phyloP scores from a whole-genome alignment of 495 filamentous ascomycete species.

The Peziza echinospora region DNA sequence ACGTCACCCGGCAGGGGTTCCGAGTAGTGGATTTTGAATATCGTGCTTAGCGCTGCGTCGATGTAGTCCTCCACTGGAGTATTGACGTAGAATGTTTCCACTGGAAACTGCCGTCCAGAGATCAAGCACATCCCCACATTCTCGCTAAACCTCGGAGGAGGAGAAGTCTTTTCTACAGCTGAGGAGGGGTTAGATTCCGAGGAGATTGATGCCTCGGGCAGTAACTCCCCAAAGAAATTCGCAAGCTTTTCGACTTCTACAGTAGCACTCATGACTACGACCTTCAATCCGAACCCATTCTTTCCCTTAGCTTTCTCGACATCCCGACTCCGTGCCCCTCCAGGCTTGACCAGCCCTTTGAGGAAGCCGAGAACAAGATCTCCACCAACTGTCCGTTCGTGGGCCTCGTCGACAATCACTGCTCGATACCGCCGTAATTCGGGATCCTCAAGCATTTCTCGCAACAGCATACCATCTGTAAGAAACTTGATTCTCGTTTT shows the following conservation, averaged over 20 bases:
- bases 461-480: conserved; percentile 90
- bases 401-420: conserved; percentile 86
- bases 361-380: conserved; percentile 79
- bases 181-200: background rate
- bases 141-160: conserved; percentile 16
- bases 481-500: conserved; percentile 71
- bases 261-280: conserved; percentile 93
- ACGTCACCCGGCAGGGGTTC: conserved; percentile 87
- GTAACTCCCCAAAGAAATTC: conserved; percentile 41
- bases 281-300: conserved; percentile 35
- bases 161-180: conserved; percentile 8
- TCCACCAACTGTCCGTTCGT: conserved; percentile 91
- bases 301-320: conserved; percentile 34
- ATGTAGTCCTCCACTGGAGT: conserved; percentile 66
- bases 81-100: conserved; percentile 54
- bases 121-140: conserved; percentile 37
- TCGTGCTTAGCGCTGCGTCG: conserved; percentile 53
- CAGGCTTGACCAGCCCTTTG: conserved; percentile 25
- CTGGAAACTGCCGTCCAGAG: conserved; percentile 71
- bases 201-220: background rate
- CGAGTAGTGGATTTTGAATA: conserved; percentile 74
- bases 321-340: conserved; percentile 29
- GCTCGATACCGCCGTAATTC: conserved; percentile 65
- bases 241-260: conserved; percentile 60
- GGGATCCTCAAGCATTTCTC: conserved; percentile 80